These are phyloP conservation scores for Ustilago cynodontis DNA, from an alignment of 1,284 basidiomycete species.

Conservation along the genomic window DNA sequence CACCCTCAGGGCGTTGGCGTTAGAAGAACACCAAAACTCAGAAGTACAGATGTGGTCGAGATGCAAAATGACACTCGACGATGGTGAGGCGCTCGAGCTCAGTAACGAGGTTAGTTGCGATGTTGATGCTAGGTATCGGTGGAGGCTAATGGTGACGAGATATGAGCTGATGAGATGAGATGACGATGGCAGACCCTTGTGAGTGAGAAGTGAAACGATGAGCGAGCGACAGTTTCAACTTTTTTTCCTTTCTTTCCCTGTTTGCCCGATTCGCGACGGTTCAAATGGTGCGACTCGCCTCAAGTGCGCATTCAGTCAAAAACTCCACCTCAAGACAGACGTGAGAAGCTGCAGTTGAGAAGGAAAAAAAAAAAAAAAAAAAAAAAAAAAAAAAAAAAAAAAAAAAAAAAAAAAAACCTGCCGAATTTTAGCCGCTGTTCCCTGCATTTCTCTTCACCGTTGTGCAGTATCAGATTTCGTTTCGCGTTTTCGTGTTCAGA, in stretches of 20 bases:
- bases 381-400: background rate
- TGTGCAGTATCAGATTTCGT: too few species aligned
- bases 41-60: background rate
- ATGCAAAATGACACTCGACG: conserved; percentile 4
- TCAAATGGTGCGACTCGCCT: background rate
- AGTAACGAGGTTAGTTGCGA: background rate
- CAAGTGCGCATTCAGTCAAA: background rate
- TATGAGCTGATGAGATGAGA: background rate
- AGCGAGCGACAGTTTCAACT: background rate
- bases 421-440: background rate
- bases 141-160: background rate
- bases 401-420: background rate
- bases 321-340: background rate
- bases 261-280: conserved; percentile 6
- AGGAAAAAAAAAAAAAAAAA: background rate
- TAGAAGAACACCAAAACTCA: background rate
- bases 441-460: too few species aligned
- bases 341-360: background rate
- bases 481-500: background rate
- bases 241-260: conserved; percentile 1
- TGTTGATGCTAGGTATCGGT: background rate
- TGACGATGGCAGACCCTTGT: conserved; percentile 4
- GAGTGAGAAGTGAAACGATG: background rate
- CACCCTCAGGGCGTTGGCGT: background rate
- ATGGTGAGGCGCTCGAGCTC: background rate